Conservation (phyloP, 2,329 filamentous ascomycete genomes). For the Onygena corvina region DNA sequence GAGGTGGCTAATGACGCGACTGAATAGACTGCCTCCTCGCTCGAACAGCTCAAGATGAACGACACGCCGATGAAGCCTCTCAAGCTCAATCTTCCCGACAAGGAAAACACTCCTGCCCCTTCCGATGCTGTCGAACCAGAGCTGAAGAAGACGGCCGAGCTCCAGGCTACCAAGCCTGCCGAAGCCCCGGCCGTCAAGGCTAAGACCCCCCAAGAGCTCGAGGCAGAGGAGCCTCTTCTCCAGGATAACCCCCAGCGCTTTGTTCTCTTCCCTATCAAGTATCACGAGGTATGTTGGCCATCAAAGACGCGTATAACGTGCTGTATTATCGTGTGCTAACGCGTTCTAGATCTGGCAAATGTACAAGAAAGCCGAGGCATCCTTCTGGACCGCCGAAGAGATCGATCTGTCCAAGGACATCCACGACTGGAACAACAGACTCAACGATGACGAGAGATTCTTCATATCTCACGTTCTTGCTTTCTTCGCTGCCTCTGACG, state of each 20-base stretch:
- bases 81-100: conserved; percentile 59
- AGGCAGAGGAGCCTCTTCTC: conserved; percentile 78
- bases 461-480: conserved; percentile 97
- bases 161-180: conserved; percentile 37
- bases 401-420: conserved; percentile 98
- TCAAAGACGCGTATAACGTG: conserved; percentile 52
- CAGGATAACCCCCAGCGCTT: conserved; percentile 94
- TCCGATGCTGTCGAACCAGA: conserved; percentile 42
- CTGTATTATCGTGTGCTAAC: conserved; percentile 32
- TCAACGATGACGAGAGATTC: conserved; percentile 94
- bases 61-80: conserved; percentile 87
- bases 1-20: conserved; percentile 28
- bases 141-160: conserved; percentile 41
- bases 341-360: conserved; percentile 86
- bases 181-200: conserved; percentile 26
- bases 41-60: conserved; percentile 76
- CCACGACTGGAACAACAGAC: conserved; percentile 96
- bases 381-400: conserved; percentile 99
- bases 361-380: conserved; percentile 99
- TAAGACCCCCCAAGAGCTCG: conserved; percentile 50
- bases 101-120: conserved; percentile 61
- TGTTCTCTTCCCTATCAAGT: conserved; percentile 97
- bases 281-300: conserved; percentile 75
- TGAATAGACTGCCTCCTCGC: conserved; percentile 65
- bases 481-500: conserved; percentile 97